Conservation (phyloP, 1,284 basidiomycete genomes). For the Rhodotorula sp. region DNA sequence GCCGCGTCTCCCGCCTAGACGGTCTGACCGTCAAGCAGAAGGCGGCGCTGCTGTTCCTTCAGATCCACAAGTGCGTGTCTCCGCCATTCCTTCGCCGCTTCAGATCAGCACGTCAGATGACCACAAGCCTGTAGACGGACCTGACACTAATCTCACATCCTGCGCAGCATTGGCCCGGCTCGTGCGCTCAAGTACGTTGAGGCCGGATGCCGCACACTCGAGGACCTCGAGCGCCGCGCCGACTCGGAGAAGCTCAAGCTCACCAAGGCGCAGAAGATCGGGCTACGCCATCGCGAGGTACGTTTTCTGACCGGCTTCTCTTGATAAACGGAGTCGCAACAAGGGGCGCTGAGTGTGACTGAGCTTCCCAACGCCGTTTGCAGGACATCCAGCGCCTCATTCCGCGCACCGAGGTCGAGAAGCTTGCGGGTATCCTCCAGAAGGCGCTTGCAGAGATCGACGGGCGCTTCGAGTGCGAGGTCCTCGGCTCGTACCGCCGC, state of each 20-base stretch:
- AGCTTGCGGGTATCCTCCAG: slow-evolving; percentile 23
- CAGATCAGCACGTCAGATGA: no score
- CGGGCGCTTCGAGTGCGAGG: slow-evolving; percentile 32
- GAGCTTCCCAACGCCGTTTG: background rate
- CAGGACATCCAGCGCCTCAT: slow-evolving; percentile 44
- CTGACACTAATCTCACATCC: background rate
- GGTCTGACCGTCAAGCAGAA: slow-evolving; percentile 15
- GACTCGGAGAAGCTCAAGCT: slow-evolving; percentile 29
- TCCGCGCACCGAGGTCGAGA: slow-evolving; percentile 41
- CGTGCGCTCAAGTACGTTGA: slow-evolving; percentile 32
- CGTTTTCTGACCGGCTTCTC: background rate
- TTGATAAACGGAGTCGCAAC: no score
- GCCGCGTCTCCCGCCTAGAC: slow-evolving; percentile 13
- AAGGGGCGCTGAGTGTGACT: background rate
- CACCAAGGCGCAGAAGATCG: slow-evolving; percentile 40
- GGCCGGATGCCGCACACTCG: slow-evolving; percentile 26
- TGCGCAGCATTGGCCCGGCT: slow-evolving; percentile 30
- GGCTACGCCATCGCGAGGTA: slow-evolving; percentile 37
- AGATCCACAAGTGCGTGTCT: slow-evolving; percentile 29
- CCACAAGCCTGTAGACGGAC: no score
- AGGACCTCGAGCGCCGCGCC: slow-evolving; percentile 21
- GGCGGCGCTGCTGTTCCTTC: slow-evolving; percentile 25
- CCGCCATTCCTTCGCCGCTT: no score
- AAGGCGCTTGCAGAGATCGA: slow-evolving; percentile 24
- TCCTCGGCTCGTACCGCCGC: slow-evolving; percentile 43